phyloP scores from a whole-genome alignment of 2,329 filamentous ascomycete species.

The Pseudogymnoascus sp. region DNA sequence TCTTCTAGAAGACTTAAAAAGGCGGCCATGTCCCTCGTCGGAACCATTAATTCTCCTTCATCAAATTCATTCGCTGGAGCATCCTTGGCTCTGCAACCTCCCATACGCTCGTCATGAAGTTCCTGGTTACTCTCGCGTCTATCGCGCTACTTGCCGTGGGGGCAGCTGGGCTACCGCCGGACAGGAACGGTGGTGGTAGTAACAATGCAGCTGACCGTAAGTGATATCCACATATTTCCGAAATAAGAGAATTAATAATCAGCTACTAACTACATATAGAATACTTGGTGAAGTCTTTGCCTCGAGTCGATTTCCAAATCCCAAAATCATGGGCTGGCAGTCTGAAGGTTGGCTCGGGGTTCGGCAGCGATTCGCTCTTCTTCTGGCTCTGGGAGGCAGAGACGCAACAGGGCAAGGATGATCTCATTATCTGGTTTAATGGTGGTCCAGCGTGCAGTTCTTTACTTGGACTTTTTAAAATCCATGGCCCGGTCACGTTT shows the following conservation, averaged over 20 bases:
- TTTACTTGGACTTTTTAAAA: slow-evolving; percentile 8
- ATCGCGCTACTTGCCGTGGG: neutral
- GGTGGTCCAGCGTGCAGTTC: slow-evolving; percentile 9
- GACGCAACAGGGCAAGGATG: neutral
- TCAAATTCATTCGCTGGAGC: neutral
- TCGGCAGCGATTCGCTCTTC: slow-evolving; percentile 3
- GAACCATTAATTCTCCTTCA: neutral
- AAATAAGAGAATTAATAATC: neutral
- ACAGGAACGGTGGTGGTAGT: neutral
- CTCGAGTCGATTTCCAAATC: slow-evolving; percentile 4
- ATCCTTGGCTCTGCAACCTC: neutral
- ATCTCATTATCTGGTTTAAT: slow-evolving; percentile 10
- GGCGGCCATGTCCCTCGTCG: neutral
- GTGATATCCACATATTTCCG: neutral
- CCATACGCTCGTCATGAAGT: neutral
- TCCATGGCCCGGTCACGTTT: slow-evolving; percentile 8
- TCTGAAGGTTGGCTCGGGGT: neutral
- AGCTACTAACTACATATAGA: neutral
- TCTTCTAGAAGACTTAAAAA: slow-evolving; percentile 1
- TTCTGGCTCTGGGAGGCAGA: slow-evolving; percentile 12
- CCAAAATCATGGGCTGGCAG: slow-evolving; percentile 10
- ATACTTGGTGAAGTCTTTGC: slow-evolving; percentile 7
- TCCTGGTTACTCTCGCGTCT: neutral
- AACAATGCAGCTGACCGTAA: slow-evolving; percentile 1
- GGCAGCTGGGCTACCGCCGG: neutral